A percentile compares a stretch with the other conserved stretches of the same genome.
Conservation (phyloP, 208 protist species). For the Wallacemonas sp. region DNA sequence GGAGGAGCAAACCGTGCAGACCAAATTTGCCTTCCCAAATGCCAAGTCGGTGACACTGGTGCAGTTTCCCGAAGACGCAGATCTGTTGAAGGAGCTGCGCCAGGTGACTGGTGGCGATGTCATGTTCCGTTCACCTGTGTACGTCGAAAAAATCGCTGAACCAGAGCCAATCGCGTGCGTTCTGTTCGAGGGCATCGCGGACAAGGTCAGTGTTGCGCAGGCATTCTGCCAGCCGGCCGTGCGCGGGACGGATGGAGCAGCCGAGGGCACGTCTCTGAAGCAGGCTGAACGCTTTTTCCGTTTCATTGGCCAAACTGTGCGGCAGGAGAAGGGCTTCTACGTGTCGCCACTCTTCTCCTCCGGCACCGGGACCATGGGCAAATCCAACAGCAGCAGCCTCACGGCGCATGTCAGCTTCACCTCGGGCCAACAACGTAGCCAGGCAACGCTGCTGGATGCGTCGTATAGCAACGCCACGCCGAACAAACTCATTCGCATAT, state of each 20-base stretch:
- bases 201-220: conserved; percentile 69
- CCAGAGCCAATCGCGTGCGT: conserved; percentile 74
- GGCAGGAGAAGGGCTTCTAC: conserved; percentile 82
- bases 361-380: conserved; percentile 75
- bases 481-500: conserved; percentile 82
- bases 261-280: conserved; percentile 29
- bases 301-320: conserved; percentile 73
- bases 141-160: conserved; percentile 63
- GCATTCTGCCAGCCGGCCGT: conserved; percentile 73
- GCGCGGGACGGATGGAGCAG: conserved; percentile 5
- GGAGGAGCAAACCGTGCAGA: conserved; percentile 35
- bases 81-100: conserved; percentile 55
- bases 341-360: conserved; percentile 79
- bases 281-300: conserved; percentile 70
- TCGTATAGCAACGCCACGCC: conserved; percentile 89
- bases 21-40: conserved; percentile 80
- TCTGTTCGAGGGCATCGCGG: conserved; percentile 59
- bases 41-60: conserved; percentile 81
- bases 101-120: conserved; percentile 56
- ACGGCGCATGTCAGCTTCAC: conserved; percentile 76
- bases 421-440: conserved; percentile 76
- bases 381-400: conserved; percentile 70
- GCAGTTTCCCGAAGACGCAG: conserved; percentile 68
- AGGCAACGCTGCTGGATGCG: conserved; percentile 67
- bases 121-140: conserved; percentile 68